Conservation (phyloP, 2,329 filamentous ascomycete species). For the Amauroascus verrucosus region DNA sequence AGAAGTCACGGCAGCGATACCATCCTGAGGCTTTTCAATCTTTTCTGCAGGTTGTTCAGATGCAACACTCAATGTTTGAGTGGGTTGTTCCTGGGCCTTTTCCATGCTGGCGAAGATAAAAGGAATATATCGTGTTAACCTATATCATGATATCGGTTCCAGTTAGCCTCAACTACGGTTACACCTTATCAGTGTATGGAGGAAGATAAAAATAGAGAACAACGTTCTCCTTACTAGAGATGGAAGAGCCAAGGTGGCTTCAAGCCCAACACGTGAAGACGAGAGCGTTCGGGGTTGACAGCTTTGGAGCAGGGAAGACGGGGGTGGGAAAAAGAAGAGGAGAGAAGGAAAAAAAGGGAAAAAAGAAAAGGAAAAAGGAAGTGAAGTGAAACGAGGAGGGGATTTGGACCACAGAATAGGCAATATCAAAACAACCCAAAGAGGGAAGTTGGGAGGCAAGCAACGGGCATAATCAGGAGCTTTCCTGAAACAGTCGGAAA, state of each 20-base stretch:
- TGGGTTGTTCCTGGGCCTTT: not conserved
- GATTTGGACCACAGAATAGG: not conserved
- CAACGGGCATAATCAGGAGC: not conserved
- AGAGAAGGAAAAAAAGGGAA: not conserved
- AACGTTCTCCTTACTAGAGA: not conserved
- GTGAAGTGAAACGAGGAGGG: not conserved
- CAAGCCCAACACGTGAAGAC: not conserved
- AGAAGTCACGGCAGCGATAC: constrained; percentile 14
- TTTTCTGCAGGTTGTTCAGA: constrained; percentile 9
- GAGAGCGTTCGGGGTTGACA: not conserved
- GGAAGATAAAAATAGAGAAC: not conserved
- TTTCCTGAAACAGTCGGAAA: constrained; percentile 5
- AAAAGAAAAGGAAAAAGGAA: not conserved
- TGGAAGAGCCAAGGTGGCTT: not conserved
- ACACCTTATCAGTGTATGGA: not conserved
- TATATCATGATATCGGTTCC: not conserved
- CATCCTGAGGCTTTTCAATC: constrained; percentile 16
- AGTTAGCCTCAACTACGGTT: not conserved
- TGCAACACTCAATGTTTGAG: not conserved
- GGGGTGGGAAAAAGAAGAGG: not conserved
- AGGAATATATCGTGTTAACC: not conserved
- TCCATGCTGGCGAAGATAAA: not conserved
- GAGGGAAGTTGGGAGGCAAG: not conserved
- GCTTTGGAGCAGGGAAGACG: not conserved
- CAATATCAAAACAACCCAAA: constrained; percentile 9